A percentile compares a stretch with the other conserved stretches of the same genome.
These are phyloP conservation scores for Lolium perenne DNA, from an alignment of 176 grass and related monocot species.

Conservation along the genomic window DNA sequence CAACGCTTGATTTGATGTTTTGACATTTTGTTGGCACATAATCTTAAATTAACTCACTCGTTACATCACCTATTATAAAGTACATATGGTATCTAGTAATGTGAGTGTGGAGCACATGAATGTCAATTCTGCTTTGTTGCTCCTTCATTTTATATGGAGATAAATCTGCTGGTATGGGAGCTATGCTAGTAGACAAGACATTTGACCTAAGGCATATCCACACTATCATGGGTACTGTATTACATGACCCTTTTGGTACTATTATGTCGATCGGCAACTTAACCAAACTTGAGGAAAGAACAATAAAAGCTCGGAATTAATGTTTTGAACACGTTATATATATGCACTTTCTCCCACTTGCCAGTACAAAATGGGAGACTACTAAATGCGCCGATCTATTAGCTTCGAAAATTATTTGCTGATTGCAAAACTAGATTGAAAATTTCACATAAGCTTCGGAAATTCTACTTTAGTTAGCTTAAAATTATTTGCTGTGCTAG, in stretches of 20 bases:
- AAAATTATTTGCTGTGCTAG: not conserved
- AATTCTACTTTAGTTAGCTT: not conserved
- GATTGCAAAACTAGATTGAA: too few species aligned
- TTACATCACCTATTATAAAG: not conserved
- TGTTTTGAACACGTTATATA: not conserved
- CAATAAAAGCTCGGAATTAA: not conserved
- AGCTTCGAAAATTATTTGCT: not conserved
- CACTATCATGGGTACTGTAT: slow-evolving; percentile 41
- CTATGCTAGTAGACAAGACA: slow-evolving; percentile 48
- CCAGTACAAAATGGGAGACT: not conserved
- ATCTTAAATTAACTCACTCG: not conserved
- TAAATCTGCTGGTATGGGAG: not conserved
- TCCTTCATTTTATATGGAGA: slow-evolving; percentile 7
- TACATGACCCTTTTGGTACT: slow-evolving; percentile 26
- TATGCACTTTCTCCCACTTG: not conserved
- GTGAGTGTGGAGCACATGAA: not conserved
- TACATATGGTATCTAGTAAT: not conserved
- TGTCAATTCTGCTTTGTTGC: not conserved
- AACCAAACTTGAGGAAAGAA: not conserved
- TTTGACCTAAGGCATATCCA: slow-evolving; percentile 47
- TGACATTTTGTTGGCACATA: not conserved
- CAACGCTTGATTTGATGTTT: not conserved
- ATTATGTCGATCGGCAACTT: slow-evolving; percentile 10
- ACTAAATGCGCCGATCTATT: not conserved
- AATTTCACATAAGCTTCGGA: not conserved